phyloP scores from a whole-genome alignment of 768 basidiomycete species.

The Tylopilus intermedius region DNA sequence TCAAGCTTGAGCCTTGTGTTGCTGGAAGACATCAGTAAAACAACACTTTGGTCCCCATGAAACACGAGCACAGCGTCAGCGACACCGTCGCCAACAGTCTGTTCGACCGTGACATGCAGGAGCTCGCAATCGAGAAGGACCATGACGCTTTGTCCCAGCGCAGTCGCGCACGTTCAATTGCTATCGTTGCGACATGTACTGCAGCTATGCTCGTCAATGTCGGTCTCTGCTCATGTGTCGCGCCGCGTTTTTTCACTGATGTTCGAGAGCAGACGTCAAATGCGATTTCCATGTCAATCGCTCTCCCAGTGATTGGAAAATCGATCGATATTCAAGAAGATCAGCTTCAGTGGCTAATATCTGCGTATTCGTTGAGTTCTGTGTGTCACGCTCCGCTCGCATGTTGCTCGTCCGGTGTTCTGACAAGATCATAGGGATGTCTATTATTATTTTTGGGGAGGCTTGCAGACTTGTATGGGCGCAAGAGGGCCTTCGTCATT shows the following conservation, averaged over 20 bases:
- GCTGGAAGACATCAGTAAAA: background rate
- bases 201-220: conserved; percentile 37
- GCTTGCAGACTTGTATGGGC: conserved; percentile 75
- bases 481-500: conserved; percentile 58
- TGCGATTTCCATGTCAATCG: conserved; percentile 43
- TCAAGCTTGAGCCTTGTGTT: background rate
- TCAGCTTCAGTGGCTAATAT: conserved; percentile 61
- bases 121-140: conserved; percentile 2
- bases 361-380: conserved; percentile 63
- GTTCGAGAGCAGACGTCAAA: conserved; percentile 25
- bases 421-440: conserved; percentile 54
- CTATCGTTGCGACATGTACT: conserved; percentile 37
- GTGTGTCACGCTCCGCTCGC: conserved; percentile 33
- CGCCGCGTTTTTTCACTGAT: conserved; percentile 1
- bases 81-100: conserved; percentile 9
- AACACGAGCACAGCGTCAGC: background rate
- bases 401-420: background rate
- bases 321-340: conserved; percentile 48
- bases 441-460: conserved; percentile 71
- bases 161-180: conserved; percentile 23
- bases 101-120: background rate
- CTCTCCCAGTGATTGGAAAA: conserved; percentile 46
- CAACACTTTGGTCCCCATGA: background rate
- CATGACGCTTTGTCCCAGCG: conserved; percentile 2
- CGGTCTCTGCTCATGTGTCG: background rate